Percentiles rank a stretch among this genome's conserved stretches.
These are phyloP conservation scores for Aspergillus homomorphus DNA, from an alignment of 495 filamentous ascomycete genomes.

Conservation along the genomic window DNA sequence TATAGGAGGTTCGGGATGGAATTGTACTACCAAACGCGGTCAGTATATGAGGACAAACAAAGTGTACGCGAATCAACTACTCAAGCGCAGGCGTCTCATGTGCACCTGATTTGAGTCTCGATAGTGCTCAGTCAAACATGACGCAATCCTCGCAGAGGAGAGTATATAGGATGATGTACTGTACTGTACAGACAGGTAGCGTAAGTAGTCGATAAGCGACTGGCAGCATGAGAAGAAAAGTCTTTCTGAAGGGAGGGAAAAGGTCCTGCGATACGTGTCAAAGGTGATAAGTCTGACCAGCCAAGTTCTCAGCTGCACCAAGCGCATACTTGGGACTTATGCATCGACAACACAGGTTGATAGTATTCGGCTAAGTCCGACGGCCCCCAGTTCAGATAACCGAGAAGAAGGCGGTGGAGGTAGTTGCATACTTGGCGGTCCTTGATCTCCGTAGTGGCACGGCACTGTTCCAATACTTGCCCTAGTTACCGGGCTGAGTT, in stretches of 20 bases:
- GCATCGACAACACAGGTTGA: too few relatives aligned
- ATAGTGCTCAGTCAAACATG: background rate
- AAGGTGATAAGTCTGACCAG: too few relatives aligned
- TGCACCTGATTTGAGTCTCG: background rate
- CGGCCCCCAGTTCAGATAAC: too few relatives aligned
- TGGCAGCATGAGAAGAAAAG: background rate
- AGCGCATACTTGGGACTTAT: too few relatives aligned
- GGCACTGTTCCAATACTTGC: too few relatives aligned
- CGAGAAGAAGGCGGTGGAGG: background rate
- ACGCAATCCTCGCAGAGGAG: background rate
- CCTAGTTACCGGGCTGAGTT: background rate
- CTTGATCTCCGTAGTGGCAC: too few relatives aligned
- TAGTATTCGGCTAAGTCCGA: too few relatives aligned
- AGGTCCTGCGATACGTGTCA: too few relatives aligned
- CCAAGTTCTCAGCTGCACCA: too few relatives aligned
- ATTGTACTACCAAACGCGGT: slow-evolving; percentile 3
- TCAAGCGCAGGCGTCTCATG: background rate
- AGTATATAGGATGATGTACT: background rate
- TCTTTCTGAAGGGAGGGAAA: background rate
- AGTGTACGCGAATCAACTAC: background rate
- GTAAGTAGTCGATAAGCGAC: background rate
- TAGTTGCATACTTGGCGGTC: too few relatives aligned
- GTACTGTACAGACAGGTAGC: background rate
- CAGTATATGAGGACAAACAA: background rate
- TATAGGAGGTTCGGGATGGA: background rate